phyloP scores from a whole-genome alignment of 495 filamentous ascomycete genomes.

The Bacidia rubella region DNA sequence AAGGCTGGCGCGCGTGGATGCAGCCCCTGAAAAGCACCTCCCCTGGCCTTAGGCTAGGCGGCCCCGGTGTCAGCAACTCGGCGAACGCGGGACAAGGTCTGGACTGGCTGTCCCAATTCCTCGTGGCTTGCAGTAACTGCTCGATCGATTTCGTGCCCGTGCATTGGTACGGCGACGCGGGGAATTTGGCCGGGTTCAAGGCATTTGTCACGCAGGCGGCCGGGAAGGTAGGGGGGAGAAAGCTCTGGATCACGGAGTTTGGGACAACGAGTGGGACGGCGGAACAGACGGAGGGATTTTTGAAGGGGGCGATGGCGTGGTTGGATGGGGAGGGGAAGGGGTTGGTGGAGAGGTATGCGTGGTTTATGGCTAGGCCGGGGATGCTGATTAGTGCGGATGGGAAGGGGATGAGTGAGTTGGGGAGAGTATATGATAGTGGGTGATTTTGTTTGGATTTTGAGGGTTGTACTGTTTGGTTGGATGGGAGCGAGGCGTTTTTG shows the following conservation, averaged over 20 bases:
- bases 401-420: slow-evolving; percentile 7
- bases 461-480: no score
- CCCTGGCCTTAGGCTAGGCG: slow-evolving; percentile 41
- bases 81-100: slow-evolving; percentile 28
- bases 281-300: slow-evolving; percentile 28
- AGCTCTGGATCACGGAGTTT: slow-evolving; percentile 59
- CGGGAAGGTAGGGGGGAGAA: slow-evolving; percentile 30
- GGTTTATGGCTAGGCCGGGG: slow-evolving; percentile 49
- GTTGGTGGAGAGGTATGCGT: slow-evolving; percentile 49
- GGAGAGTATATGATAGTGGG: slow-evolving; percentile 10
- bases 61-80: slow-evolving; percentile 45
- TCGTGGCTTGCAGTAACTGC: slow-evolving; percentile 36
- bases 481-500: no score
- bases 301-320: slow-evolving; percentile 36
- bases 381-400: slow-evolving; percentile 25
- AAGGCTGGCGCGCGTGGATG: slow-evolving; percentile 41
- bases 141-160: slow-evolving; percentile 41
- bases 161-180: slow-evolving; percentile 39
- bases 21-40: slow-evolving; percentile 40
- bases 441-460: no score
- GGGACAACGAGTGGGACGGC: slow-evolving; percentile 28
- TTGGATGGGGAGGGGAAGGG: slow-evolving; percentile 36
- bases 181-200: slow-evolving; percentile 32
- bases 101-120: slow-evolving; percentile 35
- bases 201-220: slow-evolving; percentile 32